A percentile compares a stretch with the other conserved stretches of the same genome.
Evolutionary conservation across 1,284 basidiomycete genomes (phyloP).

Genomic region (Caloboletus firmus): DNA sequence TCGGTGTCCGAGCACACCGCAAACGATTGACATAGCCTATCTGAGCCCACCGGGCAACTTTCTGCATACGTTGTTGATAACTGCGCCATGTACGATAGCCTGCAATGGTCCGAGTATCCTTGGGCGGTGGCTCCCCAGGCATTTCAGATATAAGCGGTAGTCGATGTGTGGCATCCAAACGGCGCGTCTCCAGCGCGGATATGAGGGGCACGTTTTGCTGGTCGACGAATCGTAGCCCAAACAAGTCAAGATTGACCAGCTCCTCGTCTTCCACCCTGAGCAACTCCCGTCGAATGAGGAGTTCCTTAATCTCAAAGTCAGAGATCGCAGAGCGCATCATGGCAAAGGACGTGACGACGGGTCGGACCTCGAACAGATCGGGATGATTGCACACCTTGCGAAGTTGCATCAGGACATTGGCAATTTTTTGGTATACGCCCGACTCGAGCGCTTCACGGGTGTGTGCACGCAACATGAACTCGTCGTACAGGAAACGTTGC

Average conservation of each 20-base stretch:
- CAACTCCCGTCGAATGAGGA: constrained; percentile 77
- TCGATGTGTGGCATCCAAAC: constrained; percentile 71
- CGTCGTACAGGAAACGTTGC: constrained; percentile 96
- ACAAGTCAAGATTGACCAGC: constrained; percentile 58
- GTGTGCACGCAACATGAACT: constrained; percentile 93
- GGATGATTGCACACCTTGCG: constrained; percentile 96
- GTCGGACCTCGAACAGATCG: constrained; percentile 92
- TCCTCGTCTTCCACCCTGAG: constrained; percentile 50
- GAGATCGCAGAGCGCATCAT: constrained; percentile 80
- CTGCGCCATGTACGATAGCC: constrained; percentile 67
- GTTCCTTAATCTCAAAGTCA: constrained; percentile 86
- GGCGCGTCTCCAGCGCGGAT: constrained; percentile 52
- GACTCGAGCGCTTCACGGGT: constrained; percentile 86
- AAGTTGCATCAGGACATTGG: constrained; percentile 97
- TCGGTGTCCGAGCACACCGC: constrained; percentile 65
- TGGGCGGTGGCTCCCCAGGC: constrained; percentile 59
- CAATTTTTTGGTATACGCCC: constrained; percentile 87
- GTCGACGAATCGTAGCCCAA: constrained; percentile 67
- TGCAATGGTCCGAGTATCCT: constrained; percentile 72
- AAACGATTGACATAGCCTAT: constrained; percentile 74
- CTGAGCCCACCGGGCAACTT: constrained; percentile 66
- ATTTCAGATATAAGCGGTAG: constrained; percentile 60
- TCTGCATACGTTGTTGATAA: constrained; percentile 55
- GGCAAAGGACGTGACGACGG: constrained; percentile 90
- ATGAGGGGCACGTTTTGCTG: constrained; percentile 52